phyloP scores from a whole-genome alignment of 164 flowering plant genomes.

The Nelumbo lutea region DNA sequence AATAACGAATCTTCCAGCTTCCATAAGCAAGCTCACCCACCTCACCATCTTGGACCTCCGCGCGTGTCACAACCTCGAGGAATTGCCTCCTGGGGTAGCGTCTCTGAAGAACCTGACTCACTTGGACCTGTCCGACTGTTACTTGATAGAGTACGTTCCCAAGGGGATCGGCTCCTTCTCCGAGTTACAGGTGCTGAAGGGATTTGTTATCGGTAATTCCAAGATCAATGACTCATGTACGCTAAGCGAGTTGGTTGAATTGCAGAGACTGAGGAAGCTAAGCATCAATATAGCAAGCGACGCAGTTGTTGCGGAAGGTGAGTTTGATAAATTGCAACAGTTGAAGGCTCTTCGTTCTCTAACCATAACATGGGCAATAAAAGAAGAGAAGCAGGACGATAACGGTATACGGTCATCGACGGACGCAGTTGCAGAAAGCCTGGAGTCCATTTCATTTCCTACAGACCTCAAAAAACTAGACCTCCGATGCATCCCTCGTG shows the following conservation, averaged over 20 bases:
- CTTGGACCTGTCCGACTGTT: conserved; percentile 48
- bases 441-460: conserved; percentile 1
- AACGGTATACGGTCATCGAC: not conserved
- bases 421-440: too few relatives aligned
- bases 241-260: conserved; percentile 16
- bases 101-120: conserved; percentile 27
- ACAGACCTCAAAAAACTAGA: conserved; percentile 30
- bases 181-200: conserved; percentile 40
- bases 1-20: conserved; percentile 24
- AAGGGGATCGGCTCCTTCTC: conserved; percentile 22
- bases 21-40: conserved; percentile 15
- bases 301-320: not conserved
- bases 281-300: conserved; percentile 20
- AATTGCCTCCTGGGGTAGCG: conserved; percentile 17
- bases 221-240: conserved; percentile 9
- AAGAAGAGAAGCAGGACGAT: not conserved
- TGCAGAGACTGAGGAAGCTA: conserved; percentile 28
- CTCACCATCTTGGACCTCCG: conserved; percentile 35
- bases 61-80: conserved; percentile 36
- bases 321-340: not conserved
- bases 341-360: conserved; percentile 12
- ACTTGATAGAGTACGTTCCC: conserved; percentile 31
- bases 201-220: conserved; percentile 28
- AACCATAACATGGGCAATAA: conserved; percentile 29
- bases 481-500: conserved; percentile 24